Base-by-base conservation (phyloP, 2,329 filamentous ascomycete species). In the Ophidiomyces ophidiicola region DNA sequence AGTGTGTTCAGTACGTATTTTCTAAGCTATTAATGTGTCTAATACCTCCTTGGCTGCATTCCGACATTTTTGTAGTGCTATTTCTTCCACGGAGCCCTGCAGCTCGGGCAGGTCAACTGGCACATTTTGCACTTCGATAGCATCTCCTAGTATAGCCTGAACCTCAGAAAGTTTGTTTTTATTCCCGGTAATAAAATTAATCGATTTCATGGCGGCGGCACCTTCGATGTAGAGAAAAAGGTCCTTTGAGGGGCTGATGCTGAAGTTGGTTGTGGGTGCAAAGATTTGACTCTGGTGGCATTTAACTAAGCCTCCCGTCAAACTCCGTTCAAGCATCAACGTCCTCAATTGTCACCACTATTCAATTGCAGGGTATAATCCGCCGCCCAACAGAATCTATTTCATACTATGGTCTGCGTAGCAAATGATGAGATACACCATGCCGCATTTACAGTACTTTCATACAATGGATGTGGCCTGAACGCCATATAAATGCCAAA, bases 171-270 rank as follows among this genome's bases (percentile, higher is more conserved):
- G 72, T 67, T 98, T 98, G 68, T 94, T 92, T 55, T 80, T 77
- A 64, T 98, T 98, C 61, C 88, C 82, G 1, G 88, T 96, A 57
- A 98, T 93, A 68, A 98, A 98, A 63, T 92, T 87, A 48, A 98
- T 67, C 12, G 55, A 56, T 46, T 69, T 62, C 48, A 68, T 66
- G 30, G 64, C 59, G 15, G 7, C 18, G n/a, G 11, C 32, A 21
- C 11, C 3, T n/a, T n/a, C 14, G 25, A 28, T 4, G 25, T 4
- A 28, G 20, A 7, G 6, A 32, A 10, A 26, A 12, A 15, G n/a
- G 2, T 8, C 5, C 18, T 18, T 11, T 17, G 11, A 18, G 3
- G 14, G 14, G 31, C 8, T 8, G 11, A 5, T 3, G 15, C 3
- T 32, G 31, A 6, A 3, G 10, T 32, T 21, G 5, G 11, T 3